Evolutionary conservation across 371 early-diverging fungal genomes (phyloP).

Genomic region (Synchytrium microbalum): DNA sequence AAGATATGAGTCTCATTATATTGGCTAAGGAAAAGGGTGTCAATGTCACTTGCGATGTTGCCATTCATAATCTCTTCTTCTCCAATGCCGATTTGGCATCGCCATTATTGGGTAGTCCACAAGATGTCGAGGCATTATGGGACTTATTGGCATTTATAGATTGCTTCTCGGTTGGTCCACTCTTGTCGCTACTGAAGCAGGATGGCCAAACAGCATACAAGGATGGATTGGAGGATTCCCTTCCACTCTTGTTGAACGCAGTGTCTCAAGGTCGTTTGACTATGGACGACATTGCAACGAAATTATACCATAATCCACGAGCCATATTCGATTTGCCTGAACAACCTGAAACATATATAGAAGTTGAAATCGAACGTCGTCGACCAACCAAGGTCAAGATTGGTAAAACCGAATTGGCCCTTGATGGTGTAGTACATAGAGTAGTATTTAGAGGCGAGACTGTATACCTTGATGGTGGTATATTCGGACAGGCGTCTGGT

Average conservation of each 20-base stretch:
- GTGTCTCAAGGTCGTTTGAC: conserved; percentile 70
- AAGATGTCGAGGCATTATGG: conserved; percentile 69
- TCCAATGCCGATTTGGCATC: conserved; percentile 7
- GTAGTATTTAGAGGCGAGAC: conserved; percentile 78
- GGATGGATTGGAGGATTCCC: conserved; percentile 59
- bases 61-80: conserved; percentile 69
- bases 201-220: conserved; percentile 16
- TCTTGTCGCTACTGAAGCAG: conserved; percentile 50
- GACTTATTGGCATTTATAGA: conserved; percentile 70
- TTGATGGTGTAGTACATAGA: conserved; percentile 63
- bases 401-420: background rate
- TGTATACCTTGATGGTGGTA: conserved; percentile 71
- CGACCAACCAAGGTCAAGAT: conserved; percentile 22
- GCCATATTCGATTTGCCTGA: conserved; percentile 79
- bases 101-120: conserved; percentile 9
- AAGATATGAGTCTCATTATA: conserved; percentile 74
- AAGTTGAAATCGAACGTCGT: conserved; percentile 65
- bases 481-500: conserved; percentile 31
- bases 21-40: conserved; percentile 85
- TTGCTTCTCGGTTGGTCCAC: conserved; percentile 78
- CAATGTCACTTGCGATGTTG: conserved; percentile 86
- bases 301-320: conserved; percentile 75
- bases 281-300: conserved; percentile 64
- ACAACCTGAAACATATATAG: conserved; percentile 82
- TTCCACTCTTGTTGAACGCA: conserved; percentile 77